Evolutionary conservation across 2,329 filamentous ascomycete genomes (phyloP).

Genomic region (Rhytidhysteron rufulum): DNA sequence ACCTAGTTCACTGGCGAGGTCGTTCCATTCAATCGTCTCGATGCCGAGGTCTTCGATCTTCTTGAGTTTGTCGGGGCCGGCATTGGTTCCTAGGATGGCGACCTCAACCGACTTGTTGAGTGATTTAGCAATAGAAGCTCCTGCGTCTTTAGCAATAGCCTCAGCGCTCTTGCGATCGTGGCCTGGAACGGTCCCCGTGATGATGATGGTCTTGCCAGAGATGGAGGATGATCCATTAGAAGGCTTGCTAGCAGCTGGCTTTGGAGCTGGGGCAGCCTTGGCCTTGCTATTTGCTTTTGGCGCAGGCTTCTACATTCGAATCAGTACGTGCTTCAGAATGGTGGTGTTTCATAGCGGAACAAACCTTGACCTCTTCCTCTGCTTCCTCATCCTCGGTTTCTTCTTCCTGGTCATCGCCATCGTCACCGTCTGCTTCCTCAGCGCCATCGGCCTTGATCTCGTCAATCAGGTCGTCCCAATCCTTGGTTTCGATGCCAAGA

Average conservation of each 20-base stretch:
- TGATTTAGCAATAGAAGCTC: constrained; percentile 13
- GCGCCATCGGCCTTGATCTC: constrained; percentile 16
- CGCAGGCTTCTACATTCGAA: neutral
- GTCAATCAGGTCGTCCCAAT: constrained; percentile 73
- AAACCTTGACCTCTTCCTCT: constrained; percentile 15
- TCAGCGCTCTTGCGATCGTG: constrained; percentile 5
- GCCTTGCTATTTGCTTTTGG: constrained; percentile 14
- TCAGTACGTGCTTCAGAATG: constrained; percentile 8
- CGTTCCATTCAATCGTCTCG: constrained; percentile 16
- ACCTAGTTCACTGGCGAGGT: constrained; percentile 39
- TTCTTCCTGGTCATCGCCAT: constrained; percentile 6
- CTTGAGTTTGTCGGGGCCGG: constrained; percentile 13
- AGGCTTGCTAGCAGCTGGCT: constrained; percentile 5
- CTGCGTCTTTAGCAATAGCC: constrained; percentile 13
- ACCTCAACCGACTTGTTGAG: constrained; percentile 19
- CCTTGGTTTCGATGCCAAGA: constrained; percentile 76
- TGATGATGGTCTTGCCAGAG: neutral
- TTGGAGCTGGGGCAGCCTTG: constrained; percentile 11
- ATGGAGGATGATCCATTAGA: constrained; percentile 4
- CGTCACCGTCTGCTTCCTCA: constrained; percentile 7
- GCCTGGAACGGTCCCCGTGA: neutral
- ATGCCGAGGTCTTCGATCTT: constrained; percentile 16
- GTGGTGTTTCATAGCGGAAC: too few relatives aligned
- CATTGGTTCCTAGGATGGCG: constrained; percentile 12
- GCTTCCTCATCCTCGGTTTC: constrained; percentile 13